Percentiles rank a stretch among this genome's conserved stretches.
Evolutionary conservation across 202 grass and related monocot genomes (phyloP).

Genomic region (Zizania palustris): DNA sequence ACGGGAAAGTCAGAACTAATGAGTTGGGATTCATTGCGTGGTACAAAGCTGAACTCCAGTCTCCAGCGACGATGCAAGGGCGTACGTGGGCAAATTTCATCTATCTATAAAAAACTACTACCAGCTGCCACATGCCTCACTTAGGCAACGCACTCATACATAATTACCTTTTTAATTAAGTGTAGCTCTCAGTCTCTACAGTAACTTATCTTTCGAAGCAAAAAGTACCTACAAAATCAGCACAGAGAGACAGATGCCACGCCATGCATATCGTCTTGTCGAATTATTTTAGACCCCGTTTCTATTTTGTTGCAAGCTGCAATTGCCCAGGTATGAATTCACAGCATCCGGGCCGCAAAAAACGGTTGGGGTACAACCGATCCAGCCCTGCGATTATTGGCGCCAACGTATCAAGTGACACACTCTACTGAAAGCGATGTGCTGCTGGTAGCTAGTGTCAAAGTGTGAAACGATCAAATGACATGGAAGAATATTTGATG

Average conservation of each 20-base stretch:
- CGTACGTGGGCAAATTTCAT: constrained; percentile 19
- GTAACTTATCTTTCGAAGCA: neutral
- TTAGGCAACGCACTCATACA: neutral
- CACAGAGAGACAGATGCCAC: neutral
- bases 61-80: constrained; percentile 47
- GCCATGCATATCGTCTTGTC: neutral
- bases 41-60: neutral
- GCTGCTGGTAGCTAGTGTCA: neutral
- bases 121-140: neutral
- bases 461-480: neutral
- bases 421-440: constrained; percentile 35
- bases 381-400: constrained; percentile 32
- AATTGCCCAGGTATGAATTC: too few species aligned
- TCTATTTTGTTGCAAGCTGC: neutral
- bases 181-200: too few species aligned
- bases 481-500: neutral
- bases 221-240: neutral
- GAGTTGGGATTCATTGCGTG: constrained; percentile 17
- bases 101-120: neutral
- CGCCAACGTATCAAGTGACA: constrained; percentile 38
- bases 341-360: neutral
- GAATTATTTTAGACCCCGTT: neutral
- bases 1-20: neutral
- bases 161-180: too few species aligned
- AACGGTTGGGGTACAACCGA: constrained; percentile 12